Evolutionary conservation across 2,329 filamentous ascomycete species (phyloP), one percentile per base, ranked within the genome.

Genomic region (Colletotrichum tropicicola): DNA sequence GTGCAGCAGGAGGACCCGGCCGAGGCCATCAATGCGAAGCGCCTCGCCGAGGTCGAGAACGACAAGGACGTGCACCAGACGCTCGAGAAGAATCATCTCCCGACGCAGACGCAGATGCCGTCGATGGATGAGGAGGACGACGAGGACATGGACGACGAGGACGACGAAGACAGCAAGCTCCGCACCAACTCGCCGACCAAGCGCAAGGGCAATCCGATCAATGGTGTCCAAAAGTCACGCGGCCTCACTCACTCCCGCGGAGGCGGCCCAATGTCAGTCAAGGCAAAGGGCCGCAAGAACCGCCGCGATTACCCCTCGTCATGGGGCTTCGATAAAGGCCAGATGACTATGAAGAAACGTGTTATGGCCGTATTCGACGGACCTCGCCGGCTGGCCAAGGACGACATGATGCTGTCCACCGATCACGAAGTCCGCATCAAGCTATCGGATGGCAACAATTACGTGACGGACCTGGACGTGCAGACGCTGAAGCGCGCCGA

Each of bases 321-420:
- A 2, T 99, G 96, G 96, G 95, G 96, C 55, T 96, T 94, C 72
- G 88, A 94, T 68, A 90, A 92, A 73, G 92, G 93, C 73, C 94
- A 96, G 82, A 97, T 98, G 93, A 97, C 92, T 75, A 97, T 97
- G 89, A 98, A 97, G 88, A 98, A 98, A 87, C 92, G 96, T 27
- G 93, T 98, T 59, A 85, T 98, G 73, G 93, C 93, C 68, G 92
- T 97, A 19, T 99, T 97, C 73, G 94, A 98, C 74, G 96, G 96
- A 1, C 86, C 86, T 15, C 89, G 94, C 56, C 90, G 95, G 43
- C 85, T 99, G 52, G 96, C 92, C 87, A 98, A 98, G 83, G 96
- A 99, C 75, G 96, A 99, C 80, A 96, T 98, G 93, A 97, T 98
- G 94, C 89, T 99, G 52, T 93, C 94, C 71, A 94, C 92, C 15